These are phyloP conservation scores for Casuarina glauca DNA, from an alignment of 306 rosid genomes.

Conservation along the genomic window DNA sequence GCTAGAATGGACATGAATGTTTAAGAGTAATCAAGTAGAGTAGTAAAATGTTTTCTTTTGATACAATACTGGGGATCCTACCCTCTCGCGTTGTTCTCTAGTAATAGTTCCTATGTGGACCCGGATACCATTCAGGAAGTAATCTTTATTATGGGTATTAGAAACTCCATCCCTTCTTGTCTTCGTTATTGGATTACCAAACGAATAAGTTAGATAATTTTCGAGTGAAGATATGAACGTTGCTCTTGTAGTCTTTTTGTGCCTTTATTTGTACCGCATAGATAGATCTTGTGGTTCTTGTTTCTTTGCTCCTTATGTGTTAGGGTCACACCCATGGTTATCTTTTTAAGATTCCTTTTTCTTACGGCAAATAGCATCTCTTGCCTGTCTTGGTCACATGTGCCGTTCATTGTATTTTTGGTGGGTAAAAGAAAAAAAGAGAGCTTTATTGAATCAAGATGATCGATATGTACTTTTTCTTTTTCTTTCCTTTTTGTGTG, in stretches of 20 bases:
- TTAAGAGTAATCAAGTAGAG: background rate
- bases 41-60: background rate
- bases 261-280: background rate
- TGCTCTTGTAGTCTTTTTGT: background rate
- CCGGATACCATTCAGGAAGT: background rate
- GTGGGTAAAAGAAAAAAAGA: background rate
- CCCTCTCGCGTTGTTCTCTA: background rate
- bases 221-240: background rate
- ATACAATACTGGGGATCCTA: background rate
- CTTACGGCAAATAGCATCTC: background rate
- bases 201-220: background rate
- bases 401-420: background rate
- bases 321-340: too few relatives aligned
- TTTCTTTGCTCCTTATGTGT: background rate
- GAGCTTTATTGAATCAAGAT: background rate
- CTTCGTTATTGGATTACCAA: background rate
- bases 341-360: too few relatives aligned
- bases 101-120: background rate
- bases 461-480: too few relatives aligned
- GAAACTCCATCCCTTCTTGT: background rate
- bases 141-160: background rate
- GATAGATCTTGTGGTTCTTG: background rate
- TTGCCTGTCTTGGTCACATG: background rate
- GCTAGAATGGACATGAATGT: background rate
- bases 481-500: too few relatives aligned